Evolutionary conservation across 345 rosid species (phyloP).

Genomic region (Eucalyptus paniculata): DNA sequence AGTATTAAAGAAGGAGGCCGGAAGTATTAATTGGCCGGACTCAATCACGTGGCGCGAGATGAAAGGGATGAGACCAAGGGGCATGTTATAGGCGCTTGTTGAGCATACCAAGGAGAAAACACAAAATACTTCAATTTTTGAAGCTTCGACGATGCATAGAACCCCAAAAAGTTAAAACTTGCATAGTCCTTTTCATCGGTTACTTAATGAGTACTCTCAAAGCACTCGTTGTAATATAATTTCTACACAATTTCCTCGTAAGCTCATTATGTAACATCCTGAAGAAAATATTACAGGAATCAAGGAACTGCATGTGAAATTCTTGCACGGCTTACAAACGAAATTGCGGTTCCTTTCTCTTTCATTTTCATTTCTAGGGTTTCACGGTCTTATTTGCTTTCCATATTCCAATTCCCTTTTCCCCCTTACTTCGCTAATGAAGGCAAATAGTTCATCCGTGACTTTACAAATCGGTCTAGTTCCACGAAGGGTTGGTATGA

Average conservation of each 20-base stretch:
- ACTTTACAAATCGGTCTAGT: neutral
- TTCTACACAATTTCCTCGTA: neutral
- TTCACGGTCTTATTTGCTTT: neutral
- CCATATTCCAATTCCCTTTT: neutral
- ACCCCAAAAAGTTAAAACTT: neutral
- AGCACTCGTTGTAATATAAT: neutral
- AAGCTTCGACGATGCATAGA: neutral
- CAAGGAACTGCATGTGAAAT: neutral
- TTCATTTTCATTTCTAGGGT: neutral
- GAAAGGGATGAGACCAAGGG: neutral
- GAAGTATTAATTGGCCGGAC: neutral
- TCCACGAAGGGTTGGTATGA: neutral
- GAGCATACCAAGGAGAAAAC: neutral
- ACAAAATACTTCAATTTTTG: neutral
- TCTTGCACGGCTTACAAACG: neutral
- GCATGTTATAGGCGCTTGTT: neutral
- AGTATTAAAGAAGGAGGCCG: neutral
- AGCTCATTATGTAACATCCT: neutral
- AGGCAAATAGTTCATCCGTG: neutral
- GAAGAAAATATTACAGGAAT: neutral
- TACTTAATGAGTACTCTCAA: neutral
- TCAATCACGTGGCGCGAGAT: neutral
- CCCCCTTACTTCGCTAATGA: neutral
- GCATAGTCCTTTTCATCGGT: neutral
- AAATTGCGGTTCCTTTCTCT: neutral